Evolutionary conservation across 805 yeast species (phyloP).

Genomic region (Hanseniaspora clermontiae): DNA sequence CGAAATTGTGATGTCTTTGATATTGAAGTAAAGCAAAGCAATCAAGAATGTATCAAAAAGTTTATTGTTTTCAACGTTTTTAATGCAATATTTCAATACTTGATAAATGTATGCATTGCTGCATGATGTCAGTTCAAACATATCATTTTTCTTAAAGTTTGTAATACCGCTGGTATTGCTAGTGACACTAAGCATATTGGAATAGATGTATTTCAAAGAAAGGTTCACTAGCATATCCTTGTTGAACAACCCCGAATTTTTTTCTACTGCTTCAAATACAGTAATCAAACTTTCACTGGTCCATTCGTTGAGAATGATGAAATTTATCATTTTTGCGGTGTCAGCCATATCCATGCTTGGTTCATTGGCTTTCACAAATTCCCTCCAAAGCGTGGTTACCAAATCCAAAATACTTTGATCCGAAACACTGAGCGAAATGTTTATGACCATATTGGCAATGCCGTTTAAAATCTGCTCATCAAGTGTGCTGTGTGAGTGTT

Average conservation of each 20-base stretch:
- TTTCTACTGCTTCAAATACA: not conserved
- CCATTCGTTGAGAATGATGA: not conserved
- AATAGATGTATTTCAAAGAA: not conserved
- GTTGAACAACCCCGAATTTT: not conserved
- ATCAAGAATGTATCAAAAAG: not conserved
- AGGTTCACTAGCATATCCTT: not conserved
- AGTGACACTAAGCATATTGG: not conserved
- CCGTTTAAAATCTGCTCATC: not conserved
- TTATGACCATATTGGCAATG: not conserved
- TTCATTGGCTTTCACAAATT: not conserved
- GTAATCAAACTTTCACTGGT: not conserved
- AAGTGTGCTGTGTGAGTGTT: not conserved
- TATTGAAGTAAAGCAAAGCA: not conserved
- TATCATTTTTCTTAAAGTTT: not conserved
- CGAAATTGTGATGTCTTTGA: not conserved
- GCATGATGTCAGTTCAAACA: slow-evolving; percentile 6
- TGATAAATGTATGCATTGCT: not conserved
- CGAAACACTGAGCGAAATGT: not conserved
- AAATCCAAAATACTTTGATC: not conserved
- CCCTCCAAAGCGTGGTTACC: not conserved
- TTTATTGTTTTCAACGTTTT: not conserved
- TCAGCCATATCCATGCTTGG: not conserved
- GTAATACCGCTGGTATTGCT: not conserved
- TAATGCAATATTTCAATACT: not conserved
- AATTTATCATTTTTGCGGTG: not conserved